These are phyloP conservation scores for Tetrahymena elliotti DNA, from an alignment of 73 alveolate genomes.

Conservation along the genomic window DNA sequence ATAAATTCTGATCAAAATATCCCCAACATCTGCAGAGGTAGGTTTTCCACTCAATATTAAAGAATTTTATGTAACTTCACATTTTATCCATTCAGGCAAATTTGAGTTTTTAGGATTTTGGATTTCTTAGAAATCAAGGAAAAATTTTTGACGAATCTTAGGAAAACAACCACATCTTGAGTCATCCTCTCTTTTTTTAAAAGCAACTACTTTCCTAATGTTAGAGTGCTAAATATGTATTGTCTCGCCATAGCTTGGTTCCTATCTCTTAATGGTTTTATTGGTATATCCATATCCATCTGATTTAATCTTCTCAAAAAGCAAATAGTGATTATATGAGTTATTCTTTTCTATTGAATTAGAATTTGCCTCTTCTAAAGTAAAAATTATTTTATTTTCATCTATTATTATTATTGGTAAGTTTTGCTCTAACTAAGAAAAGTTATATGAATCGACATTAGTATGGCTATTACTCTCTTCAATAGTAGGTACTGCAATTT, in stretches of 20 bases:
- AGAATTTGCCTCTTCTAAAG: not conserved
- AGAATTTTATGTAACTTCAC: not conserved
- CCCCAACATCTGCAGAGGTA: not conserved
- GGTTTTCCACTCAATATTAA: not conserved
- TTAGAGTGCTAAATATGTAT: not conserved
- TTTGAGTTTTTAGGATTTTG: not conserved
- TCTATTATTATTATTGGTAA: not conserved
- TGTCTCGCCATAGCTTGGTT: not conserved
- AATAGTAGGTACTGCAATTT: not conserved
- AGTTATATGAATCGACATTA: not conserved
- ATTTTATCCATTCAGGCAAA: not conserved
- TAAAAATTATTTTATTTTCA: not conserved
- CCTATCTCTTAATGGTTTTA: not conserved
- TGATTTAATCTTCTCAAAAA: not conserved
- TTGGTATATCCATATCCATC: not conserved
- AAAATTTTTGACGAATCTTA: not conserved
- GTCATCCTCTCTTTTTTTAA: not conserved
- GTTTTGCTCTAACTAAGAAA: not conserved
- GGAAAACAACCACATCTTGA: not conserved
- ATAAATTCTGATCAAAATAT: not conserved
- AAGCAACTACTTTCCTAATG: not conserved
- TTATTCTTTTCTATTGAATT: not conserved
- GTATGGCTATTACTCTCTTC: not conserved
- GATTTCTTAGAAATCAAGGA: not conserved
- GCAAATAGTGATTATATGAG: not conserved